Percentiles rank a stretch among this genome's conserved stretches.
These are phyloP conservation scores for Bullera alba DNA, from an alignment of 768 basidiomycete genomes.

Conservation along the genomic window DNA sequence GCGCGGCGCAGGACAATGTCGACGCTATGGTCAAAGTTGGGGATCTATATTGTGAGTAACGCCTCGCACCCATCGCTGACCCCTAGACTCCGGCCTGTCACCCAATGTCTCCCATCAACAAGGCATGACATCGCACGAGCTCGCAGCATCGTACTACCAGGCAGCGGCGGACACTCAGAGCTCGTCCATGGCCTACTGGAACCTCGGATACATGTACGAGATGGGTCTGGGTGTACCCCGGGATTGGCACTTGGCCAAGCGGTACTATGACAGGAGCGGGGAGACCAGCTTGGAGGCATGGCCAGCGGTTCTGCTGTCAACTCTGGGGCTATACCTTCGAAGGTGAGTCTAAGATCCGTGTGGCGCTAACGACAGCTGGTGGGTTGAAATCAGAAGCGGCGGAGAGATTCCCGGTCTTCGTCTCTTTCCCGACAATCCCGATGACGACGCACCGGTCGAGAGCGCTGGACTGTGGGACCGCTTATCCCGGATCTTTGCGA, in stretches of 20 bases:
- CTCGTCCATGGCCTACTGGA: conserved; percentile 96
- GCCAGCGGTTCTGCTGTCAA: conserved; percentile 73
- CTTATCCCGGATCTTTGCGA: conserved; percentile 22
- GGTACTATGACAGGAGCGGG: conserved; percentile 83
- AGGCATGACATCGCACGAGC: conserved; percentile 50
- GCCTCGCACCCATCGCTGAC: not conserved
- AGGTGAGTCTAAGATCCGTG: conserved; percentile 51
- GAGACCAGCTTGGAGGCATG: conserved; percentile 86
- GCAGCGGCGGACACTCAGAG: conserved; percentile 86
- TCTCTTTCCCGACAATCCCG: conserved; percentile 14
- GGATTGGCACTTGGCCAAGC: conserved; percentile 95
- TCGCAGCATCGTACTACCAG: conserved; percentile 89
- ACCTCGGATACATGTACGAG: conserved; percentile 99
- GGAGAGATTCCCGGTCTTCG: conserved; percentile 28
- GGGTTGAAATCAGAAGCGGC: conserved; percentile 22
- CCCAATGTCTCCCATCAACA: not conserved
- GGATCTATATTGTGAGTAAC: conserved; percentile 70
- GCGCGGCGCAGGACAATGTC: conserved; percentile 87
- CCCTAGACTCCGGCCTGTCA: not conserved
- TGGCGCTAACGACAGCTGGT: conserved; percentile 21
- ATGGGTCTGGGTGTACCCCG: conserved; percentile 83
- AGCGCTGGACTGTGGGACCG: conserved; percentile 9
- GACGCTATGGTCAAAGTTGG: conserved; percentile 97
- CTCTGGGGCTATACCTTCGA: conserved; percentile 70
- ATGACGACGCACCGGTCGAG: not conserved